A percentile compares a stretch with the other conserved stretches of the same genome.
Evolutionary conservation across 148 eudicot species (phyloP).

Genomic region (Amaranthus palmeri): DNA sequence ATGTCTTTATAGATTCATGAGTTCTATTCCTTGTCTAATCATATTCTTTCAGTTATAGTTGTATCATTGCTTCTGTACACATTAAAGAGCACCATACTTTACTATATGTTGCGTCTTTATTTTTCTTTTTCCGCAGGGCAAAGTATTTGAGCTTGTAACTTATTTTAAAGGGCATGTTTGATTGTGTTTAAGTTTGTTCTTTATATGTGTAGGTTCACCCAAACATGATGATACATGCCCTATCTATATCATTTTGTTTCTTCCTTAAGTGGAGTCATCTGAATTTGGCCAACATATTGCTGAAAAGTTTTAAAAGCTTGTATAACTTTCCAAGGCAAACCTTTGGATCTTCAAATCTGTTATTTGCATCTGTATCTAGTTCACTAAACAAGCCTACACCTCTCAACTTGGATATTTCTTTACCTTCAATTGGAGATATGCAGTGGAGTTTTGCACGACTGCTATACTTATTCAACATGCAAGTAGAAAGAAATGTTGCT

Average conservation of each 20-base stretch:
- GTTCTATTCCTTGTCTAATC: too few species aligned
- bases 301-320: constrained; percentile 27
- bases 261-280: constrained; percentile 42
- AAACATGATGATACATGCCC: constrained; percentile 31
- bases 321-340: constrained; percentile 32
- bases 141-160: not conserved
- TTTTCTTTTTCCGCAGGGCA: not conserved
- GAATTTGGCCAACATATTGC: constrained; percentile 26
- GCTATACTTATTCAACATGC: constrained; percentile 75
- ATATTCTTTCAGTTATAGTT: too few species aligned
- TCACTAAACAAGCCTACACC: constrained; percentile 74
- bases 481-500: constrained; percentile 86
- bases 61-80: not conserved
- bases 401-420: constrained; percentile 67
- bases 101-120: not conserved
- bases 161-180: not conserved
- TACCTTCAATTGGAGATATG: constrained; percentile 69
- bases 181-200: constrained; percentile 10
- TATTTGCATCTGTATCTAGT: constrained; percentile 72
- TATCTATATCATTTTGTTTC: constrained; percentile 42
- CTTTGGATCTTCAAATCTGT: constrained; percentile 36
- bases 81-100: too few species aligned
- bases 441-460: constrained; percentile 62
- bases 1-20: too few species aligned
- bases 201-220: constrained; percentile 44